Base-by-base conservation (phyloP, 1,284 basidiomycete species). In the Irpex rosettiformis region DNA sequence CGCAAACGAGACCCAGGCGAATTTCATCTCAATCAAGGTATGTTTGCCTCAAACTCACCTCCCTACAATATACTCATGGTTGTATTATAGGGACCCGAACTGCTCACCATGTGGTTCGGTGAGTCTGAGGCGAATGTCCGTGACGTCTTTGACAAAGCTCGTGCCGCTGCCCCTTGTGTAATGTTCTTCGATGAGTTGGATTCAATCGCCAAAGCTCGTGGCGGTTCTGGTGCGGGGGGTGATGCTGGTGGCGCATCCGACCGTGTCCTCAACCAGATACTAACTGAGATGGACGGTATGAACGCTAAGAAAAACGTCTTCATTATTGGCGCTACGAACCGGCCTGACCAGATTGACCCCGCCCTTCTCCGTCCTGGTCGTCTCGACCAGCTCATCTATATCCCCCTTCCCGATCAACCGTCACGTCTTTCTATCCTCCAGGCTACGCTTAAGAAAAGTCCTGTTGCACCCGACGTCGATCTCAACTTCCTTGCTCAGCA, bases 171-270 rank as follows among this genome's bases (percentile, higher is more conserved):
- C 6, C 97, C 97, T 47, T 98, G 96, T 75, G 95, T 99, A 65
- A 98, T 99, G 95, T 99, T 99, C 91, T 99, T 99, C 76, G 96
- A 99, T 70, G 96, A 99, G 77, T 81, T 99, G 70, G 96, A 99
- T 73, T 97, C 96, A 10, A 98, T 99, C 68, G 96, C 96, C 57
- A 98, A 98, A 80, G 86, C 94, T 54, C 93, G 97, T 77, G 96
- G 96, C 57, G 80, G 80, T 18, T 81, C 84, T 2, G 79, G 83
- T 13, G 94, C 94, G 55, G 79, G 83, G 13, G 94, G 94, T 55
- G 96, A 98, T 72, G 96, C 79, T 58, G 96, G 96, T 65, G 97
- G 96, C 62, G 96, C 96, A 6, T 89, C 95, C 53, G 97, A 99
- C 74, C 94, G 97, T 79, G 96, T 98, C 8, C 84, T 98, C 61